Evolutionary conservation across 768 basidiomycete genomes (phyloP), one percentile per base, ranked within the genome.

Genomic region (Rhizopogon rudus): DNA sequence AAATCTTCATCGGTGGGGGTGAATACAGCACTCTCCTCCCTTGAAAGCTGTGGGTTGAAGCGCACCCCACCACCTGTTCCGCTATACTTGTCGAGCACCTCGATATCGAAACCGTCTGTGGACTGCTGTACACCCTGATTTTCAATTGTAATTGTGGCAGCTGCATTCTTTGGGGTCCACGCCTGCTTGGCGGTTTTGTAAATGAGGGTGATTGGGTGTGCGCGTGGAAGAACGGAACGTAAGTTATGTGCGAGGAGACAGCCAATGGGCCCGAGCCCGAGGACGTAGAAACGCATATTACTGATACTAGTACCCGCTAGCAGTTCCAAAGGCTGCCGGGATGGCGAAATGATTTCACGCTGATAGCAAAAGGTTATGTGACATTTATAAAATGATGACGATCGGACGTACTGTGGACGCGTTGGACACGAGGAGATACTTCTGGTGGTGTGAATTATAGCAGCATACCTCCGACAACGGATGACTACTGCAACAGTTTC

Each of bases 241-340:
- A 98, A 81, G 67, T 95, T 81, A 68, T 88, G 83, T 14, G 93
- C 80, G 60, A 98, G 59, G 56, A 98, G 82, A 29, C 83, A 82
- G 53, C 95, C 95, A 58, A 96, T 81, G 43, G 92, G 79, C 48
- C 93, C 93, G 41, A 93, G 70, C 61, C 93, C 93, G 59, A 91
- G 77, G 59, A 90, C 65, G 73, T 90, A 86, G 66, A 88, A 79
- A 58, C 79, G 85, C 88, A 91, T 89, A 58, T 56, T 59, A 46
- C 44, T 41, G 54, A 55, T 59, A 56, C 14, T 46, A 54, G 60
- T 39, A 52, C 31, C 35, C 5, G 7, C 46, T 35, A 6, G 43
- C n/a, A 28, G 17, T 33, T 37, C 17, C 25, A 25, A 40, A 22
- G 39, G 39, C n/a, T 37, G 52, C 33, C 42, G 42, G 22, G 17